Conservation (phyloP, 2,329 filamentous ascomycete genomes). For the Cadophora malorum region DNA sequence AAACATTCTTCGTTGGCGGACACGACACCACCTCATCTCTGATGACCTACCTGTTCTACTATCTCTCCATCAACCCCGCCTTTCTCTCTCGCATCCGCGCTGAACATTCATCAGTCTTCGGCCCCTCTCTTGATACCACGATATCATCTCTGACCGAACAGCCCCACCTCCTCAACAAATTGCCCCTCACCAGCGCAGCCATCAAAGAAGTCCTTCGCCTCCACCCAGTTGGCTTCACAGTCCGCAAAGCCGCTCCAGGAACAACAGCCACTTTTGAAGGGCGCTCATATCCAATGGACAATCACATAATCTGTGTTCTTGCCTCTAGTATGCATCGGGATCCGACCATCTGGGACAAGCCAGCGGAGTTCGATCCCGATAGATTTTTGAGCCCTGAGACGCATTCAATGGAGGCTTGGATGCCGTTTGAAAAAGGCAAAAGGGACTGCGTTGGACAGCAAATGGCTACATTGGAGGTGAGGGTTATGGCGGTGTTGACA, state of each 20-base stretch:
- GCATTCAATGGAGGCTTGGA: slow-evolving; percentile 54
- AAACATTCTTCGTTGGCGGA: slow-evolving; percentile 32
- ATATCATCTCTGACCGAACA: slow-evolving; percentile 17
- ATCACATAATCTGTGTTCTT: slow-evolving; percentile 26
- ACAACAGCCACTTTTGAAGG: slow-evolving; percentile 26
- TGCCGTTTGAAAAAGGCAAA: slow-evolving; percentile 61
- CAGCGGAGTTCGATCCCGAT: slow-evolving; percentile 55
- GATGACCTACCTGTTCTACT: slow-evolving; percentile 30
- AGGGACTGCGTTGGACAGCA: slow-evolving; percentile 64
- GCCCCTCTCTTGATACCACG: slow-evolving; percentile 15
- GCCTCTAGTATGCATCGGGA: slow-evolving; percentile 45
- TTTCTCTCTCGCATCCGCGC: slow-evolving; percentile 25
- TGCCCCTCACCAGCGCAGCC: slow-evolving; percentile 30
- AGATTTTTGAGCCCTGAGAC: slow-evolving; percentile 49
- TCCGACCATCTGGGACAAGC: slow-evolving; percentile 48
- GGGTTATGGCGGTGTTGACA: slow-evolving; percentile 54
- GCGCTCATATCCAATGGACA: slow-evolving; percentile 24
- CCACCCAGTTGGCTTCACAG: slow-evolving; percentile 28
- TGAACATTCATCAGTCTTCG: slow-evolving; percentile 30
- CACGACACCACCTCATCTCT: slow-evolving; percentile 34
- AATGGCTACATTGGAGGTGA: slow-evolving; percentile 56
- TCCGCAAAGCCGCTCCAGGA: slow-evolving; percentile 21
- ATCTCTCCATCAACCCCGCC: slow-evolving; percentile 29
- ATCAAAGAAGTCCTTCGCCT: slow-evolving; percentile 34
- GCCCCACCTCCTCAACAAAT: slow-evolving; percentile 30